Percentiles rank a stretch among this genome's conserved stretches.
Conservation (phyloP, 1,284 basidiomycete species). For the Rhodotorula sp. region DNA sequence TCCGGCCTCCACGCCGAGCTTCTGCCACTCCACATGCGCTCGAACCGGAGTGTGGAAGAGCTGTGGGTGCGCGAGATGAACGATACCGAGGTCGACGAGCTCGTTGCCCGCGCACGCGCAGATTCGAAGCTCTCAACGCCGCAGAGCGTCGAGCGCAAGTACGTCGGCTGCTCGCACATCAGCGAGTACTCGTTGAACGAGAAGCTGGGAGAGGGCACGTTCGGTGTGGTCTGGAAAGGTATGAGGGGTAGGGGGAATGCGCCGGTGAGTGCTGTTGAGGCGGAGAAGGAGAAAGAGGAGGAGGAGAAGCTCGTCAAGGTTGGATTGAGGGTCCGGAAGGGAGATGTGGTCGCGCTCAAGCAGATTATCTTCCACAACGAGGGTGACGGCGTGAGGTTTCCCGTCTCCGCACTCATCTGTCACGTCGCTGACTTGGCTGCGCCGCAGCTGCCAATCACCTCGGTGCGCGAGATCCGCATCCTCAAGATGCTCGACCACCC, state of each 20-base stretch:
- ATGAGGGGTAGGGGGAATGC: slow-evolving; percentile 17
- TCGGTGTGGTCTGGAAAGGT: slow-evolving; percentile 60
- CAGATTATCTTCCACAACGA: slow-evolving; percentile 94
- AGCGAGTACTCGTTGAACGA: slow-evolving; percentile 75
- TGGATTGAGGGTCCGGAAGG: slow-evolving; percentile 44
- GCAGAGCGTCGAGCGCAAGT: not conserved
- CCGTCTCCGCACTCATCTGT: not conserved
- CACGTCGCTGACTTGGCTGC: not conserved
- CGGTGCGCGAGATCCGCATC: slow-evolving; percentile 96
- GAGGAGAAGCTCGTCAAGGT: slow-evolving; percentile 21
- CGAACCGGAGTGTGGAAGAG: not conserved
- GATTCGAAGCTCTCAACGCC: not conserved
- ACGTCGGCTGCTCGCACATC: slow-evolving; percentile 68
- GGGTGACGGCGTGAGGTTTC: slow-evolving; percentile 74
- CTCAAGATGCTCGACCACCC: slow-evolving; percentile 84
- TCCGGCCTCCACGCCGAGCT: not conserved
- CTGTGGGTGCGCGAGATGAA: slow-evolving; percentile 2
- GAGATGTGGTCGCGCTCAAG: slow-evolving; percentile 79
- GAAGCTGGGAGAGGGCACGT: slow-evolving; percentile 92
- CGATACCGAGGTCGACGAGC: not conserved
- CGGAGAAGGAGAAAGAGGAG: slow-evolving; percentile 1
- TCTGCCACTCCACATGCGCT: not conserved
- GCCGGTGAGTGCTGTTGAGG: too few relatives aligned
- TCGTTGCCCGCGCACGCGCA: not conserved
- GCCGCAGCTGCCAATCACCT: slow-evolving; percentile 71